Evolutionary conservation across 441 rosid species (phyloP).

Genomic region (Cnidoscolus chayamansa): DNA sequence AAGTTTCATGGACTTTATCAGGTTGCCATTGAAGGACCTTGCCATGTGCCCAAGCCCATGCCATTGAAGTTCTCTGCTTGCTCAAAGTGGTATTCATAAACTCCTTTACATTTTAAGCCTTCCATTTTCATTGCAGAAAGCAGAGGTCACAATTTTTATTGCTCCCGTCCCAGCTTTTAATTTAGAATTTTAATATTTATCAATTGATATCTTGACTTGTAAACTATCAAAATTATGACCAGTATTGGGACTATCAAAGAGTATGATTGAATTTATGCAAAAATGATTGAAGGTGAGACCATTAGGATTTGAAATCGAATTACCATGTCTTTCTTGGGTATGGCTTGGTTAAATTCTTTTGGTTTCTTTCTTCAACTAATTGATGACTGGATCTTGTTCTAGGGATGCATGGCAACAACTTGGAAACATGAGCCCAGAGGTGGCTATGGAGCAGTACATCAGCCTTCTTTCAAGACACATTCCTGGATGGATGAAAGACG

Average conservation of each 20-base stretch:
- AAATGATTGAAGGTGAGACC: not conserved
- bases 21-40: constrained; percentile 51
- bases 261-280: not conserved
- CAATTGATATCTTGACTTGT: not conserved
- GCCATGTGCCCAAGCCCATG: constrained; percentile 41
- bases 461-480: constrained; percentile 33
- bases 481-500: constrained; percentile 34
- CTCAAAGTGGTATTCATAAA: constrained; percentile 40
- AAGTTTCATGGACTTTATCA: constrained; percentile 47
- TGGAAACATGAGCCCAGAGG: constrained; percentile 46
- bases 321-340: not conserved
- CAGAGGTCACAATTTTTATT: no score
- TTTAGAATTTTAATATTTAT: no score
- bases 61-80: constrained; percentile 46
- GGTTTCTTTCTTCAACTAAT: not conserved
- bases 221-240: not conserved
- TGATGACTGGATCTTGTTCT: constrained; percentile 6
- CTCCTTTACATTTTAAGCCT: not conserved
- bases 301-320: not conserved
- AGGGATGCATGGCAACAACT: constrained; percentile 55
- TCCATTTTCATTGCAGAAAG: no score
- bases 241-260: not conserved
- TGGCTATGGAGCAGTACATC: constrained; percentile 54
- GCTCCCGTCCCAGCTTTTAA: no score
- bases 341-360: not conserved